Percentiles rank a stretch among this genome's conserved stretches.
Evolutionary conservation across 306 rosid species (phyloP).

Genomic region (Vigna nakashimae): DNA sequence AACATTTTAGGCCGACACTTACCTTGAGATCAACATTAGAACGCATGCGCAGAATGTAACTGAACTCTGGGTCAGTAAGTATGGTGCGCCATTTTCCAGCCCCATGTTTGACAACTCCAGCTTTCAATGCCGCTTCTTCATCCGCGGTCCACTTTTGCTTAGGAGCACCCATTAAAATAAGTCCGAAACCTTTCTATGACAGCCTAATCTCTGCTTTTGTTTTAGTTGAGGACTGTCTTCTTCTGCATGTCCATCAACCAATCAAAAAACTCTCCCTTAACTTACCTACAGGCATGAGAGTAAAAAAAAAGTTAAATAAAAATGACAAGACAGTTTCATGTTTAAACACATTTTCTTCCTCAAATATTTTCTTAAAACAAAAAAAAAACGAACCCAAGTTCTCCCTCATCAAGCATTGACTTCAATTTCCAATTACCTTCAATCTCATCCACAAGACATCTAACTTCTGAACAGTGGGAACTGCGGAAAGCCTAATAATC

Average conservation of each 20-base stretch:
- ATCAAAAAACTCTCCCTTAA: slow-evolving; percentile 5
- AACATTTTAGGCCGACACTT: slow-evolving; percentile 22
- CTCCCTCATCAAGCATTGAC: not conserved
- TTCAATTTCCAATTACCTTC: slow-evolving; percentile 35
- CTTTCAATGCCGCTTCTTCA: slow-evolving; percentile 98
- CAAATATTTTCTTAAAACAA: not conserved
- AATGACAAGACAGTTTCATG: not conserved
- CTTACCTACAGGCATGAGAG: slow-evolving; percentile 36
- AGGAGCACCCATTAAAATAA: slow-evolving; percentile 90
- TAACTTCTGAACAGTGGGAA: slow-evolving; percentile 28
- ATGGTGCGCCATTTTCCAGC: slow-evolving; percentile 99
- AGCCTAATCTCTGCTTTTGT: slow-evolving; percentile 29
- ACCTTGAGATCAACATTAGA: slow-evolving; percentile 99
- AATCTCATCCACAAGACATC: slow-evolving; percentile 20
- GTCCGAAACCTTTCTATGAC: slow-evolving; percentile 25
- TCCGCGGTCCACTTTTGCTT: slow-evolving; percentile 97
- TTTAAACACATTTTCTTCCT: not conserved
- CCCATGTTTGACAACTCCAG: slow-evolving; percentile 94
- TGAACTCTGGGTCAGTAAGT: slow-evolving; percentile 86
- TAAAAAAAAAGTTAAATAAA: not conserved
- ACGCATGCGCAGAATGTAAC: slow-evolving; percentile 72
- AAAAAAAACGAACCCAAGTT: not conserved
- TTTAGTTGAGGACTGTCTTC: slow-evolving; percentile 36
- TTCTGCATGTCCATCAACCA: slow-evolving; percentile 37
- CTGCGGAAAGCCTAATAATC: not conserved